Evolutionary conservation across 2,329 filamentous ascomycete species (phyloP), one percentile per base, ranked within the genome.

Genomic region (Xylariales sp.): DNA sequence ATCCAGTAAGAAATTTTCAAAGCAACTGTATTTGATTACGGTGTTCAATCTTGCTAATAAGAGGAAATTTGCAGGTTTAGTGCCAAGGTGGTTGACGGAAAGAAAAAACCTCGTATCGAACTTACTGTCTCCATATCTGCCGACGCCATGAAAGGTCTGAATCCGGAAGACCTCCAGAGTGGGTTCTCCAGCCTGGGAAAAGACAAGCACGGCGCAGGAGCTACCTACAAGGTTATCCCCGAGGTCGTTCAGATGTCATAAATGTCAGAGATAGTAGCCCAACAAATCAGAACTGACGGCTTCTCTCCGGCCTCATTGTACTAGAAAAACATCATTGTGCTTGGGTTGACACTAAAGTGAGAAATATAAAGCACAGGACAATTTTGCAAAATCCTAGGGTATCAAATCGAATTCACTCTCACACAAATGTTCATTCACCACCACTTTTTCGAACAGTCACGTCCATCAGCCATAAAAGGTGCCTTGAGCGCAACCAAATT

Each of bases 1-100:
- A 50, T 76, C 33, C 62, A 51, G 72, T 74, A 47, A 55, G 66
- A n/a, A n/a, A n/a, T 55, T 33, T 12, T 8, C 8, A 25, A 25
- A 25, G 8, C 23, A 25, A n/a, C 23, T 8, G 6, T 14, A 12
- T n/a, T 25, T 19, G 16, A n/a, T 20, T 11, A 14, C 7, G n/a
- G n/a, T 16, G 8, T n/a, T 4, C 7, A 27, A 16, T 10, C 18
- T 5, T n/a, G 5, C 14, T 24, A 21, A 29, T 15, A 19, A 25
- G 16, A 14, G n/a, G n/a, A n/a, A n/a, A n/a, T n/a, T 21, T 10
- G n/a, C 23, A 59, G 55, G 15, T 49, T 54, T 27, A 40, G 19
- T 13, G 46, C 55, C 12, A 40, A 33, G 29, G 16, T 50, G 16
- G 36, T 38, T 15, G 33, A 28, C 6, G 44, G 49, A 17, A 52